These are phyloP conservation scores for Tuber indicum DNA, from an alignment of 495 filamentous ascomycete species.

Conservation along the genomic window DNA sequence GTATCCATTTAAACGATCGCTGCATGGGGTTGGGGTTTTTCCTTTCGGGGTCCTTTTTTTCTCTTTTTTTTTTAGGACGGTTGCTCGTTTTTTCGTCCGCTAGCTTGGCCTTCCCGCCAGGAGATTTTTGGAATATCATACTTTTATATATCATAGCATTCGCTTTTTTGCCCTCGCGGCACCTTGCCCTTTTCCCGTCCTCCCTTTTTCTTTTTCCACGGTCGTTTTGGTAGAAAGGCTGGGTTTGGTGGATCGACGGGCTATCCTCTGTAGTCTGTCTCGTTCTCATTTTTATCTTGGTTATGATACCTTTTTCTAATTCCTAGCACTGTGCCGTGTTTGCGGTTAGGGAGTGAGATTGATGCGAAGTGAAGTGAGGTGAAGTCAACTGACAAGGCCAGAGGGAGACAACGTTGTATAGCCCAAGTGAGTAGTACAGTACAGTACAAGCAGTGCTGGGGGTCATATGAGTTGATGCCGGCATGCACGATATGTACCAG, in stretches of 20 bases:
- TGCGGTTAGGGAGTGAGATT: background rate
- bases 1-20: slow-evolving; percentile 18
- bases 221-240: slow-evolving; percentile 1
- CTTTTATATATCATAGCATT: slow-evolving; percentile 25
- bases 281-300: background rate
- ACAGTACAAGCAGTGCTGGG: background rate
- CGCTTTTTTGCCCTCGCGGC: slow-evolving; percentile 11
- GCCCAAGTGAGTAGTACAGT: background rate
- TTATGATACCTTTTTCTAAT: slow-evolving; percentile 1
- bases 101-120: slow-evolving; percentile 6
- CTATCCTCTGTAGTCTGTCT: background rate
- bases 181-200: slow-evolving; percentile 4
- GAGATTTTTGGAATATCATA: background rate
- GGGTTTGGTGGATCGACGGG: background rate
- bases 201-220: slow-evolving; percentile 17
- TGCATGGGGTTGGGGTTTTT: slow-evolving; percentile 22
- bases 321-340: background rate
- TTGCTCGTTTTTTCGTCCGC: slow-evolving; percentile 12
- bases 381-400: background rate
- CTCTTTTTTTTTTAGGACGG: slow-evolving; percentile 6
- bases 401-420: background rate
- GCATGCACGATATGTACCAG: background rate
- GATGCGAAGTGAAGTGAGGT: background rate
- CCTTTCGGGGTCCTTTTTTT: slow-evolving; percentile 2
- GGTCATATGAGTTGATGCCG: background rate